Conservation (phyloP, 371 early-diverging fungal species). For the Blakeslea trispora region DNA sequence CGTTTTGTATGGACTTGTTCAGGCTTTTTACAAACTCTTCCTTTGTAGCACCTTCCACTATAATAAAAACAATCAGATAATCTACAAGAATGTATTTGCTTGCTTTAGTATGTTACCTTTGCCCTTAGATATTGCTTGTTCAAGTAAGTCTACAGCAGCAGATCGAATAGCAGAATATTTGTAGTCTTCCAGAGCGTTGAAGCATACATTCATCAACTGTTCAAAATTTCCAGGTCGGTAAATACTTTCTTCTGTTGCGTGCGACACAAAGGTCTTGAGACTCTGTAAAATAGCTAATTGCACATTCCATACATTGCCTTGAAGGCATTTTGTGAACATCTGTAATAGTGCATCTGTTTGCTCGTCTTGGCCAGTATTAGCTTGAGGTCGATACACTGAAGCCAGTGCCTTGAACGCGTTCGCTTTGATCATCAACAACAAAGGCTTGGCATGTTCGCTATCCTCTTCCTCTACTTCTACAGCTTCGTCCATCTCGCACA, state of each 20-base stretch:
- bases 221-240: conserved; percentile 1
- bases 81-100: too few relatives aligned
- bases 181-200: conserved; percentile 31
- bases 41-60: conserved; percentile 24
- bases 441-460: conserved; percentile 63
- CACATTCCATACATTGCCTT: conserved; percentile 76
- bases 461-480: conserved; percentile 70
- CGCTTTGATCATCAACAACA: conserved; percentile 68
- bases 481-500: conserved; percentile 57
- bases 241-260: conserved; percentile 14
- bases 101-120: conserved; percentile 24
- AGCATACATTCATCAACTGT: conserved; percentile 17
- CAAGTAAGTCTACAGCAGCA: conserved; percentile 41
- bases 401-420: conserved; percentile 71
- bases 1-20: conserved; percentile 15
- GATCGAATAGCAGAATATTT: conserved; percentile 54
- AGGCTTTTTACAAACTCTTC: conserved; percentile 6
- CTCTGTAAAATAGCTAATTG: conserved; percentile 64
- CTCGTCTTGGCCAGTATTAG: conserved; percentile 36
- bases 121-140: conserved; percentile 7
- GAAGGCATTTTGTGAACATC: conserved; percentile 44
- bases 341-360: conserved; percentile 32
- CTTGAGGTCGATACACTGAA: conserved; percentile 53
- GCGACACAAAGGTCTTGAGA: conserved; percentile 49
- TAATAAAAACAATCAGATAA: too few relatives aligned